phyloP scores from a whole-genome alignment of 495 filamentous ascomycete genomes.

The Lentithecium fluviatile region DNA sequence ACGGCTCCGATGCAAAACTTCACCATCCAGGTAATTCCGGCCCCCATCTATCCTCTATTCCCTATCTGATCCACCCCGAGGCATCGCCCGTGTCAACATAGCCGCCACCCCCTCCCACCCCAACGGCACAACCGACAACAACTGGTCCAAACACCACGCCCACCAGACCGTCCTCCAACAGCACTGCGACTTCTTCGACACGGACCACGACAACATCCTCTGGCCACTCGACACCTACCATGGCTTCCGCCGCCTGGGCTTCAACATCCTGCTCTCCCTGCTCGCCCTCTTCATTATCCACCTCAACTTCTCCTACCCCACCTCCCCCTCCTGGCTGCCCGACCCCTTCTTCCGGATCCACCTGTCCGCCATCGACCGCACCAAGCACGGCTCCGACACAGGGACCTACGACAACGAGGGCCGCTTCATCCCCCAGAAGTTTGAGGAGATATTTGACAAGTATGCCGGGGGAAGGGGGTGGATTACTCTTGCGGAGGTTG shows the following conservation, averaged over 20 bases:
- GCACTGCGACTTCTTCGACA: constrained; percentile 56
- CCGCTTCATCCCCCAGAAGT: constrained; percentile 21
- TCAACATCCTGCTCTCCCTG: constrained; percentile 37
- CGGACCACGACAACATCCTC: constrained; percentile 53
- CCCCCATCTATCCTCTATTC: not conserved
- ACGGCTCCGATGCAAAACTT: not conserved
- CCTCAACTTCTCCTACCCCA: constrained; percentile 24
- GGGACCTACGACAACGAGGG: constrained; percentile 25
- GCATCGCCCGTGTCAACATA: constrained; percentile 21
- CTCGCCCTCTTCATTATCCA: constrained; percentile 25
- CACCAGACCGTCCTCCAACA: constrained; percentile 50
- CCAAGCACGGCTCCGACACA: constrained; percentile 28
- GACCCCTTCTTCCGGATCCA: constrained; percentile 29
- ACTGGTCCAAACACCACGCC: constrained; percentile 12
- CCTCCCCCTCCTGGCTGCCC: constrained; percentile 6
- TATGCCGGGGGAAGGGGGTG: constrained; percentile 23
- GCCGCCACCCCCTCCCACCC: constrained; percentile 5
- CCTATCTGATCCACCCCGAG: not conserved
- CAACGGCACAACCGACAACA: constrained; percentile 13
- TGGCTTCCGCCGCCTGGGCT: constrained; percentile 55
- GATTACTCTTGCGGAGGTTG: constrained; percentile 18
- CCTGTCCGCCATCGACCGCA: constrained; percentile 15
- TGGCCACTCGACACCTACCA: constrained; percentile 54
- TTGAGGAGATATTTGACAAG: constrained; percentile 30
- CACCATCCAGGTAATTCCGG: constrained; percentile 2